These are phyloP conservation scores for Beauveria australis DNA, from an alignment of 2,329 filamentous ascomycete species.

Conservation along the genomic window DNA sequence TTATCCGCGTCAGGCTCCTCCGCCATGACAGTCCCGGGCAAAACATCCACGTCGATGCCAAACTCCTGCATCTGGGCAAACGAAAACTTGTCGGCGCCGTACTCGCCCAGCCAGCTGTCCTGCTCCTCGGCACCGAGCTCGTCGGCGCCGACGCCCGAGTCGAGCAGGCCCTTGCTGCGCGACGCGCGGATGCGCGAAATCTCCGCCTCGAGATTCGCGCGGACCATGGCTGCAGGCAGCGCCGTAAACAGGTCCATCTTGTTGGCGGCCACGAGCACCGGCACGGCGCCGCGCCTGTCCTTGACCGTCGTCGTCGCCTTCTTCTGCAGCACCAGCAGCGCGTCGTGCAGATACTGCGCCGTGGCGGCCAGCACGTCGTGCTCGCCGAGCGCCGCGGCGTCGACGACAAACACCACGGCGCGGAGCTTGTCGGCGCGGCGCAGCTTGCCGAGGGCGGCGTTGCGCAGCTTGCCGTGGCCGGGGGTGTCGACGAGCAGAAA, in stretches of 20 bases:
- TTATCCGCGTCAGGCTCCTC: conserved; percentile 64
- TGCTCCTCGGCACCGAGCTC: conserved; percentile 59
- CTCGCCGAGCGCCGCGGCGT: conserved; percentile 61
- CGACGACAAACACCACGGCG: conserved; percentile 81
- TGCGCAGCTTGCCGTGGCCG: conserved; percentile 88
- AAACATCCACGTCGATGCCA: conserved; percentile 67
- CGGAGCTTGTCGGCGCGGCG: conserved; percentile 42
- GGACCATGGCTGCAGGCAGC: conserved; percentile 69
- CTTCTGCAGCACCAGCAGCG: conserved; percentile 76
- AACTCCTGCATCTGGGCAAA: conserved; percentile 81
- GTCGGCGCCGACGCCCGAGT: conserved; percentile 66
- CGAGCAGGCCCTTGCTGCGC: conserved; percentile 71
- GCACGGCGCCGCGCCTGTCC: conserved; percentile 38
- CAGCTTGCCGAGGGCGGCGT: conserved; percentile 51
- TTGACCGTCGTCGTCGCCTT: conserved; percentile 41
- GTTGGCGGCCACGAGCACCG: conserved; percentile 82
- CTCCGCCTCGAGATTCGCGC: conserved; percentile 68
- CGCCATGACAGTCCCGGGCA: conserved; percentile 62
- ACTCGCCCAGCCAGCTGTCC: conserved; percentile 78
- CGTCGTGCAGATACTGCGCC: conserved; percentile 80
- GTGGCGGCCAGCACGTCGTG: conserved; percentile 59
- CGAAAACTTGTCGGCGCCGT: conserved; percentile 66
- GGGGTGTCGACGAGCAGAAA: conserved; percentile 83
- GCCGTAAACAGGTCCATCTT: conserved; percentile 96
- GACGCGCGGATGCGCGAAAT: conserved; percentile 69